Evolutionary conservation across 2,329 filamentous ascomycete species (phyloP), one percentile per base, ranked within the genome.

Genomic region (Biscogniauxia marginata): DNA sequence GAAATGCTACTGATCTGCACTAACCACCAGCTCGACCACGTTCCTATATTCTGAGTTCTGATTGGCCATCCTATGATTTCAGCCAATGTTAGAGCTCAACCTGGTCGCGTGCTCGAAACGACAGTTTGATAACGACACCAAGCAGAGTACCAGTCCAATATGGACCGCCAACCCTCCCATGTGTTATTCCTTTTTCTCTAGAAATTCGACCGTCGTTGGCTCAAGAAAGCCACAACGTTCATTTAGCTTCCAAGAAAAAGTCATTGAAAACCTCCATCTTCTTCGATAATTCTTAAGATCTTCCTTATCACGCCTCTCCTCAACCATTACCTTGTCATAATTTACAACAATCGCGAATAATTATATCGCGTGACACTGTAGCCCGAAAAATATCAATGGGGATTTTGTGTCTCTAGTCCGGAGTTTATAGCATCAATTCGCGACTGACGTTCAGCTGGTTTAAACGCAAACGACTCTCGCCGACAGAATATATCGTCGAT

Each of bases 21-120:
- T 58, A 47, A 53, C 58, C 21, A 84, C 61, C 60, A 57, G 57
- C 47, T 51, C 39, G 22, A 55, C 55, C 62, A 64, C 62, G 62
- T 64, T 64, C 46, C 49, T 50, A 30, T 22, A 49, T 63, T 47
- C 55, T 50, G 30, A 22, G 6, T 24, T 6, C 52, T 63, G 62
- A 64, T 64, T 64, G 62, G 62, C 9, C 23, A 9, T 9, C 5
- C 21, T 11, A 50, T 50, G 19, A 54, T 57, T 51, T 60, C 58
- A 63, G 50, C 66, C 66, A 67, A 67, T 67, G 66, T 63, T 53
- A 64, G 62, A 63, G 57, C 64, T 64, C 53, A 57, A 66, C 60
- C 53, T 67, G 67, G 67, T 69, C 67, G 67, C 67, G 66, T 68
- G 67, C 67, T 65, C 61, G 48, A 60, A 56, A 56, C 56, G 61